phyloP scores from a whole-genome alignment of 306 rosid species.

The Vigna mungo region DNA sequence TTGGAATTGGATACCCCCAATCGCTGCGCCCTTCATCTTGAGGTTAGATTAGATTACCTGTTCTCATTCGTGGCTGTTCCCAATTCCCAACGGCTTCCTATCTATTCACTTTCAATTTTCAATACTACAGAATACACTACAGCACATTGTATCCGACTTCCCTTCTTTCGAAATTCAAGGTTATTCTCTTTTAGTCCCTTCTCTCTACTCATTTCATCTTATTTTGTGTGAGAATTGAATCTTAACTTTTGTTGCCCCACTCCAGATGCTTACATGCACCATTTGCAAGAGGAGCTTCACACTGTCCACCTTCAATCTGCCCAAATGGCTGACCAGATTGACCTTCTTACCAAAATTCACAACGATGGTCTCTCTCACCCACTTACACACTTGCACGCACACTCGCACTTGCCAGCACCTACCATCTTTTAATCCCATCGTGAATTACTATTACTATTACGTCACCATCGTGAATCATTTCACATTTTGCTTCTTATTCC shows the following conservation, averaged over 20 bases:
- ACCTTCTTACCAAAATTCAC: conserved; percentile 53
- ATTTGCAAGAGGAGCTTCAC: conserved; percentile 62
- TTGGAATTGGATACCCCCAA: conserved; percentile 42
- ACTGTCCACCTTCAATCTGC: conserved; percentile 57
- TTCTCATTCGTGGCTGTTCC: background rate
- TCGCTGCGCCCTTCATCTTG: conserved; percentile 60
- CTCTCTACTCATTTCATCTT: background rate
- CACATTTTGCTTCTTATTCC: conserved; percentile 12
- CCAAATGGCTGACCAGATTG: conserved; percentile 54
- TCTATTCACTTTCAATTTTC: conserved; percentile 7
- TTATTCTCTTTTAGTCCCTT: conserved; percentile 47
- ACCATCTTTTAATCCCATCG: background rate
- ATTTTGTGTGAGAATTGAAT: background rate
- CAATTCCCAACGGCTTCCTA: background rate
- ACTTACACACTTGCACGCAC: too few relatives aligned
- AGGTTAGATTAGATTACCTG: conserved; percentile 57
- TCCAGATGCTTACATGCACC: conserved; percentile 64
- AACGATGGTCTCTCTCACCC: conserved; percentile 56
- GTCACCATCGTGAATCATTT: background rate
- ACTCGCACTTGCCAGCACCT: too few relatives aligned
- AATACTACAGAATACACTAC: conserved; percentile 57
- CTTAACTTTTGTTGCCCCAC: conserved; percentile 13
- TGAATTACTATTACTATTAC: background rate
- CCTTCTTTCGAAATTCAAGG: conserved; percentile 55
- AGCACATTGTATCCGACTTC: conserved; percentile 62